Percentiles rank a stretch among this genome's conserved stretches.
Evolutionary conservation across 2,329 filamentous ascomycete species (phyloP).

Genomic region (Colletotrichum musae): DNA sequence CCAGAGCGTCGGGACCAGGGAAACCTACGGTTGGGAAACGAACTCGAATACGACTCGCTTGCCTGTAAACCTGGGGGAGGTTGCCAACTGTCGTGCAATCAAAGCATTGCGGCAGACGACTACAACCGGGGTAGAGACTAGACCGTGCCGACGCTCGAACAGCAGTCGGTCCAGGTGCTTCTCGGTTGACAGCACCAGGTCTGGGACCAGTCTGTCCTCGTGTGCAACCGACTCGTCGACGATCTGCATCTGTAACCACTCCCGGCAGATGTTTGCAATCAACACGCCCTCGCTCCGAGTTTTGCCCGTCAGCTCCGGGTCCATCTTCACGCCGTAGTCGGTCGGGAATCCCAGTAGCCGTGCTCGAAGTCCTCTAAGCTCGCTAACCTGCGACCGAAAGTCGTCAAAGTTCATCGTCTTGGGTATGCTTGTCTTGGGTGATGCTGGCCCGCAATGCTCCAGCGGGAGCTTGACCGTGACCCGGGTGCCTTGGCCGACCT

Average conservation of each 20-base stretch:
- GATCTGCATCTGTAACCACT: constrained; percentile 52
- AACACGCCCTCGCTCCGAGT: constrained; percentile 40
- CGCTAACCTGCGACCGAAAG: constrained; percentile 48
- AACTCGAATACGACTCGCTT: constrained; percentile 51
- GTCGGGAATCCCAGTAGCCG: constrained; percentile 44
- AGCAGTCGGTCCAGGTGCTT: constrained; percentile 28
- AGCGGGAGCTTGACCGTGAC: constrained; percentile 52
- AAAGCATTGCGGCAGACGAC: constrained; percentile 52
- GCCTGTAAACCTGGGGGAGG: constrained; percentile 41
- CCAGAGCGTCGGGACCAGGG: not conserved
- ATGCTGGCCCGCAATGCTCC: constrained; percentile 12
- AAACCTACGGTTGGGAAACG: constrained; percentile 55
- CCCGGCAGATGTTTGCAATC: constrained; percentile 47
- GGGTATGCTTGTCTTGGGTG: constrained; percentile 2
- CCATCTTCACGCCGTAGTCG: not conserved
- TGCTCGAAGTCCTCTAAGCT: constrained; percentile 50
- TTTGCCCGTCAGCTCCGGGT: constrained; percentile 17
- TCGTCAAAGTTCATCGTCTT: constrained; percentile 44
- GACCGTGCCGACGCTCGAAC: not conserved
- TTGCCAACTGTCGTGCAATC: constrained; percentile 46
- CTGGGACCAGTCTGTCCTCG: constrained; percentile 40
- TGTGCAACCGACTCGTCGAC: constrained; percentile 34
- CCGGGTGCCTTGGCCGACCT: constrained; percentile 53
- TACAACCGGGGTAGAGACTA: constrained; percentile 40
- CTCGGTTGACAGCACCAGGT: constrained; percentile 46